Conservation (phyloP, 2,329 filamentous ascomycete genomes). For the Cercospora zeae-maydis region DNA sequence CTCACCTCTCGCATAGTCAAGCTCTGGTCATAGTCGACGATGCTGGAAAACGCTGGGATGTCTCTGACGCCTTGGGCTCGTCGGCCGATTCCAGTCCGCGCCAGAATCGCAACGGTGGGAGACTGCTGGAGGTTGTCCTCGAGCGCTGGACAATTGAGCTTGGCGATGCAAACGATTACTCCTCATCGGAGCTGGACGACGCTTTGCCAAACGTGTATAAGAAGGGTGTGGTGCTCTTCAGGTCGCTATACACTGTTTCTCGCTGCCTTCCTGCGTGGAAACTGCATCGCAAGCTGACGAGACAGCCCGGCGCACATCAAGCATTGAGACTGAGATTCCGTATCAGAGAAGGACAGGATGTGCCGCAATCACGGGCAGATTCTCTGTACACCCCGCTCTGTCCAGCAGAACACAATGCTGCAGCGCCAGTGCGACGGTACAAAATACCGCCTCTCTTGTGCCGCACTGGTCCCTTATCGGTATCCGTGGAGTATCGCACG, state of each 20-base stretch:
- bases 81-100: slow-evolving; percentile 49
- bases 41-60: slow-evolving; percentile 87
- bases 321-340: slow-evolving; percentile 74
- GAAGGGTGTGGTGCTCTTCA: slow-evolving; percentile 91
- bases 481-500: slow-evolving; percentile 77
- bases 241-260: slow-evolving; percentile 78
- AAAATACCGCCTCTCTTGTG: slow-evolving; percentile 81
- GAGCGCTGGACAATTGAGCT: slow-evolving; percentile 90
- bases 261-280: slow-evolving; percentile 84
- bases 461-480: slow-evolving; percentile 77
- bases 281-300: slow-evolving; percentile 70
- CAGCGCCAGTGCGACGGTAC: slow-evolving; percentile 63
- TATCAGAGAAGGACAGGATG: slow-evolving; percentile 59
- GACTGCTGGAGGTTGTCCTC: slow-evolving; percentile 69
- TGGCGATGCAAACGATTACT: slow-evolving; percentile 57
- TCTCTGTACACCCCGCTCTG: slow-evolving; percentile 68
- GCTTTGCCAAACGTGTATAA: slow-evolving; percentile 89
- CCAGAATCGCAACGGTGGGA: slow-evolving; percentile 44
- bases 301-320: slow-evolving; percentile 61
- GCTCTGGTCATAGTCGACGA: slow-evolving; percentile 85
- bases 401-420: slow-evolving; percentile 53
- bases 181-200: slow-evolving; percentile 54
- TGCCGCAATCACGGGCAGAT: slow-evolving; percentile 56
- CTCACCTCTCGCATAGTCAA: slow-evolving; percentile 75
- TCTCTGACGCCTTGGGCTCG: slow-evolving; percentile 72